Evolutionary conservation across 177 flowering plant genomes (phyloP), one percentile per base, ranked within the genome.

Genomic region (Telopea speciosissima): DNA sequence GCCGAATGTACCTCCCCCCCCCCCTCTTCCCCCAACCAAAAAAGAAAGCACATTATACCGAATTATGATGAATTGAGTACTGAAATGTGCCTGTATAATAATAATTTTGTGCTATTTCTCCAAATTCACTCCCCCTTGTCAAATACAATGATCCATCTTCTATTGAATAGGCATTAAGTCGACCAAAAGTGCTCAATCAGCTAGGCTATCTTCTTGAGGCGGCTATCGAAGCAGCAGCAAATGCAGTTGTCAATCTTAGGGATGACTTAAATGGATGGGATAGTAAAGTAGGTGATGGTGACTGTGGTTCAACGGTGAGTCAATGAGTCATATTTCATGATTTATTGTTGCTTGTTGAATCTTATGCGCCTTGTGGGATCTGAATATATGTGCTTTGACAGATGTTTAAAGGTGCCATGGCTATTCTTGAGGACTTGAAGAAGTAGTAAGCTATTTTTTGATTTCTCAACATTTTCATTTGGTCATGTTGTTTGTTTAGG

Each of bases 221-320:
- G 71, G 96, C 91, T 75, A 90, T 92, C 79, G 89, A 85, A 82
- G 97, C 99, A 71, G 97, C 93, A 68, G 89, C 89, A 62, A 81
- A 75, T 74, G 92, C 85, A 63, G 70, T 95, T 33, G 83, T 90
- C 40, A 73, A 80, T 80, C 78, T 92, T 13, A 87, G 42, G 77
- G 97, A 92, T 56, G 77, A 62, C 75, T 80, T 94, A 69, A 89
- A 95, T 84, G 96, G 87, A 63, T 95, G 92, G 97, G 99, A 95
- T 73, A 72, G 89, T 70, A 86, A 85, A 90, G 96, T 85, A 25
- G 99, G 97, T 76, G 99, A 94, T 80, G 97, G 96, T 65, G 99
- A 95, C 73, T 95, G 99, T 85, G 99, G 99, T 13, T 85, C 97
- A 62, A 90, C 97, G 6, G 99, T 94, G 77, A 85, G 97, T 83